Conservation (phyloP, 352 stramenopile genomes). For the Phytopythium chamaehyphon region DNA sequence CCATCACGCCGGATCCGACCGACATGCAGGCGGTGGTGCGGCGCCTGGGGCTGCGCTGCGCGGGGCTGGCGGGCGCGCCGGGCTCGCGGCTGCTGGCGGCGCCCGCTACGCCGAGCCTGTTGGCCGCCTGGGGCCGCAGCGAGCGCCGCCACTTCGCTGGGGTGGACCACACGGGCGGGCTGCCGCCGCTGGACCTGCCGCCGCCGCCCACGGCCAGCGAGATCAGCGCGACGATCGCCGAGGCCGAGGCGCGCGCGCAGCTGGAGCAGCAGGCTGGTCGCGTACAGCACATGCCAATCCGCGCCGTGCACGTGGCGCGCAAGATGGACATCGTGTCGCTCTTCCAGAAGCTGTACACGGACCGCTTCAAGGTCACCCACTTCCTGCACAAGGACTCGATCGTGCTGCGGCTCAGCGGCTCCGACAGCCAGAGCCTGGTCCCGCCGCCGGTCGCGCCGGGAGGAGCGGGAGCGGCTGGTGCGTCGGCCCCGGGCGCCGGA, state of each 20-base stretch:
- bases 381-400: slow-evolving; percentile 83
- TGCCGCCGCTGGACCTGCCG: slow-evolving; percentile 34
- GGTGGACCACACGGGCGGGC: not conserved
- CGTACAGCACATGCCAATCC: slow-evolving; percentile 79
- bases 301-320: slow-evolving; percentile 74
- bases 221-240: slow-evolving; percentile 64
- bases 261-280: slow-evolving; percentile 36
- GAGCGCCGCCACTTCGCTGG: slow-evolving; percentile 13
- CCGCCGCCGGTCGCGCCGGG: slow-evolving; percentile 36
- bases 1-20: slow-evolving; percentile 2
- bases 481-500: slow-evolving; percentile 7
- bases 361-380: slow-evolving; percentile 78
- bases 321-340: slow-evolving; percentile 86
- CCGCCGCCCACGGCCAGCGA: slow-evolving; percentile 54
- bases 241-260: slow-evolving; percentile 47
- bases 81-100: not conserved
- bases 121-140: slow-evolving; percentile 13
- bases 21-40: slow-evolving; percentile 42
- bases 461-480: slow-evolving; percentile 8
- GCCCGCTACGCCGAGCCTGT: slow-evolving; percentile 8
- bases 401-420: slow-evolving; percentile 51
- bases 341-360: slow-evolving; percentile 86
- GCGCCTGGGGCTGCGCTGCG: slow-evolving; percentile 22
- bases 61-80: slow-evolving; percentile 6
- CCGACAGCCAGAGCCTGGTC: slow-evolving; percentile 24